Evolutionary conservation across 176 grass and related monocot species (phyloP), one percentile per base, ranked within the genome.

Genomic region (Zizania latifolia): DNA sequence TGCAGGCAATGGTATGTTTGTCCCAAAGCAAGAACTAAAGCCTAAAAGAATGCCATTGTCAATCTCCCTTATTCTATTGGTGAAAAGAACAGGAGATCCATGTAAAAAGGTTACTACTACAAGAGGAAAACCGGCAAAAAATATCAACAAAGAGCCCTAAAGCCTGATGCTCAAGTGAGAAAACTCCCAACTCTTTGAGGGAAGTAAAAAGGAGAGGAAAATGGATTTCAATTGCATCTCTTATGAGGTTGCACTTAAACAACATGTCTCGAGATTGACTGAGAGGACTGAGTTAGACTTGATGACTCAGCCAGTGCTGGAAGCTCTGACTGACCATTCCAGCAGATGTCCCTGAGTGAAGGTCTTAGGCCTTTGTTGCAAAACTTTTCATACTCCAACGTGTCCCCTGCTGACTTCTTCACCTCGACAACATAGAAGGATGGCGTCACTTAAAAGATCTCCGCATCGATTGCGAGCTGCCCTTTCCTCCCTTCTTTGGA

Each of bases 331-430:
- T 85, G 90, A 36, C 85, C 45, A 15, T 62, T 84, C 93, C 93
- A 97, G 44, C 86, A 83, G 51, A 97, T 91, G 55, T 97, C 93
- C 74, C 59, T 89, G 38, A 97, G 93, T 32, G 77, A 93, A 74
- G 83, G 90, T 82, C 79, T 87, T 27, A 97, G 82, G 72, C 54
- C 90, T 56, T 91, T 89, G 41, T 85, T 83, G 80, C 93, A 97
- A 76, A 93, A 97, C 24, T 5, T 89, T 24, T 93, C 85, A 5
- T 93, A 97, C 77, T 97, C 93, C 73, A 93, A 43, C 6, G 93
- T 97, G 69, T 97, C 93, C 10, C 93, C 93, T 27, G 90, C 83
- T 1, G 90, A 90, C 87, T 97, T 97, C 37, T 93, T 97, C 74
- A 97, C 90, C 83, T 93, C 93, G 16, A 93, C 67, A 60, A 97